Conservation (phyloP, 306 rosid genomes). For the Corylus avellana region DNA sequence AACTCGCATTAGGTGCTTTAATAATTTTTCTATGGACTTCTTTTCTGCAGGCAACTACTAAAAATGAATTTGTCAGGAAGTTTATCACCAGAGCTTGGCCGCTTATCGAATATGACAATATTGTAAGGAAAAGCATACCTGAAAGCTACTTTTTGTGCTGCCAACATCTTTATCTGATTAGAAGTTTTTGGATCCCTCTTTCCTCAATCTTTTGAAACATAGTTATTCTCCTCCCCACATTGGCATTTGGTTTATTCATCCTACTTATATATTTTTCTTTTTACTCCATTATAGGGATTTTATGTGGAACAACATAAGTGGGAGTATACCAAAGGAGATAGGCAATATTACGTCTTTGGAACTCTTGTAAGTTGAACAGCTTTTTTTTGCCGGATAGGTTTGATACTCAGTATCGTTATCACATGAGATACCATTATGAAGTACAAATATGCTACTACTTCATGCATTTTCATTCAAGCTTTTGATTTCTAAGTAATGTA, state of each 20-base stretch:
- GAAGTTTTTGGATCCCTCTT: not conserved
- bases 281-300: slow-evolving; percentile 42
- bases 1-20: not conserved
- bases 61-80: slow-evolving; percentile 41
- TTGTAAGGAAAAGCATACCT: slow-evolving; percentile 31
- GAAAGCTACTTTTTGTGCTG: slow-evolving; percentile 3
- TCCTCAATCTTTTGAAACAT: not conserved
- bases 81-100: slow-evolving; percentile 50
- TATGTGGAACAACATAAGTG: slow-evolving; percentile 54
- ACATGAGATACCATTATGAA: not conserved
- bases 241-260: slow-evolving; percentile 3
- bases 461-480: not conserved
- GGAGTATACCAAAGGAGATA: slow-evolving; percentile 54
- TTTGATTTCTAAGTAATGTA: slow-evolving; percentile 1
- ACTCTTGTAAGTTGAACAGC: slow-evolving; percentile 43
- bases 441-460: not conserved
- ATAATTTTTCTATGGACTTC: not conserved
- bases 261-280: slow-evolving; percentile 9
- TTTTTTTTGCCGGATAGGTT: not conserved
- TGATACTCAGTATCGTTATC: not conserved
- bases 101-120: slow-evolving; percentile 35
- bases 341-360: slow-evolving; percentile 46
- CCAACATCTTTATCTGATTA: not conserved
- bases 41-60: slow-evolving; percentile 47
- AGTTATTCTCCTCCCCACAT: not conserved